A percentile compares a stretch with the other conserved stretches of the same genome.
These are phyloP conservation scores for Grosmannia serpens DNA, from an alignment of 2,329 filamentous ascomycete genomes.

Conservation along the genomic window DNA sequence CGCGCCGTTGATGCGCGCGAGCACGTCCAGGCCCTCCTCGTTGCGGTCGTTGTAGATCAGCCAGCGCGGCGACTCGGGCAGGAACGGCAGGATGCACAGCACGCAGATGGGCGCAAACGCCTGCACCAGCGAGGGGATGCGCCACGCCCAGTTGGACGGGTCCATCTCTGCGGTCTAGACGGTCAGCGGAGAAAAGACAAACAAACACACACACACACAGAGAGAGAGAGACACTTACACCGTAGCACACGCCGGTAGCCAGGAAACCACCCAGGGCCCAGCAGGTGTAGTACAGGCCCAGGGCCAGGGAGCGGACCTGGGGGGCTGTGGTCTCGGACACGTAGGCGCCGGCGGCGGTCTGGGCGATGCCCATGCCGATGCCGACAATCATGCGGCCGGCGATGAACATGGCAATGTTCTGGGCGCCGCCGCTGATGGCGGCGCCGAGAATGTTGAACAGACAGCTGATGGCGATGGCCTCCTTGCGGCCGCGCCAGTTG, in stretches of 20 bases:
- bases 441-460: slow-evolving; percentile 16
- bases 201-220: background rate
- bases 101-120: slow-evolving; percentile 12
- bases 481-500: slow-evolving; percentile 16
- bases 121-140: slow-evolving; percentile 14
- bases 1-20: slow-evolving; percentile 28
- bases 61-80: slow-evolving; percentile 23
- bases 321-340: slow-evolving; percentile 11
- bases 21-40: slow-evolving; percentile 20
- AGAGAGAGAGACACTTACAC: slow-evolving; percentile 9
- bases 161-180: slow-evolving; percentile 4
- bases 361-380: slow-evolving; percentile 13
- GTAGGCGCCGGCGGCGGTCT: slow-evolving; percentile 9
- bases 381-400: slow-evolving; percentile 16
- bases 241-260: slow-evolving; percentile 14
- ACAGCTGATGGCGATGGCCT: slow-evolving; percentile 6
- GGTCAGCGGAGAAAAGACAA: background rate
- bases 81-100: slow-evolving; percentile 8
- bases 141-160: slow-evolving; percentile 11
- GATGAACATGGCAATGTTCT: slow-evolving; percentile 18
- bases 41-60: slow-evolving; percentile 20
- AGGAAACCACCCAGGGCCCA: slow-evolving; percentile 12
- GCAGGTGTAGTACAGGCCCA: slow-evolving; percentile 11
- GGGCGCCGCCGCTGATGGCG: slow-evolving; percentile 12
- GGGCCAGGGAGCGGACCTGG: slow-evolving; percentile 9